Conservation (phyloP, 1,284 basidiomycete genomes). For the Lentinus polychrous region DNA sequence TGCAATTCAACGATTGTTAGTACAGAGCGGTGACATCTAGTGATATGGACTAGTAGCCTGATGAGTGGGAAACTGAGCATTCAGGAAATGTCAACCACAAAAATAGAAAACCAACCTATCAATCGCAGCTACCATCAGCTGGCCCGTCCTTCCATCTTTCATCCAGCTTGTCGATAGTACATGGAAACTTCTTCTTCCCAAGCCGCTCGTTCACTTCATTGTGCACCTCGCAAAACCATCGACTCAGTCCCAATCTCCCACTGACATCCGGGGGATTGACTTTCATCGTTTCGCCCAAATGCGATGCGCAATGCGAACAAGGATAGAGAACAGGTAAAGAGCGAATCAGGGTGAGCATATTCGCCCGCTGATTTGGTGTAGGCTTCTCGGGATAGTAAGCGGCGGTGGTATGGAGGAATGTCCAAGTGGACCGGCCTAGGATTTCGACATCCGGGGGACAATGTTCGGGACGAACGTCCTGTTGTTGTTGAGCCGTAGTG, state of each 20-base stretch:
- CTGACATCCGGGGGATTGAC: constrained; percentile 69
- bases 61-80: too few relatives aligned
- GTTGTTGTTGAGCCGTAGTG: constrained; percentile 22
- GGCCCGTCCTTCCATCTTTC: constrained; percentile 92
- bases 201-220: constrained; percentile 86
- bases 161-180: constrained; percentile 57
- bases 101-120: neutral
- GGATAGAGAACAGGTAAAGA: constrained; percentile 82
- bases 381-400: constrained; percentile 88
- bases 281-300: constrained; percentile 68
- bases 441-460: constrained; percentile 87
- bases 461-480: constrained; percentile 45
- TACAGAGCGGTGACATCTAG: too few relatives aligned
- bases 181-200: constrained; percentile 80
- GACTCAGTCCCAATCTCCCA: constrained; percentile 59
- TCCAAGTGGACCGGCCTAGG: constrained; percentile 90
- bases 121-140: constrained; percentile 82
- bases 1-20: too few relatives aligned
- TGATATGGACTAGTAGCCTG: too few relatives aligned
- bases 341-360: constrained; percentile 75
- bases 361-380: constrained; percentile 60
- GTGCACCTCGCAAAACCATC: constrained; percentile 87
- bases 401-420: constrained; percentile 89
- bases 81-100: neutral
- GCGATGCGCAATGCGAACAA: constrained; percentile 76